Base-by-base conservation (phyloP, 108 stramenopile genomes). In the Conticribra weissflogii region DNA sequence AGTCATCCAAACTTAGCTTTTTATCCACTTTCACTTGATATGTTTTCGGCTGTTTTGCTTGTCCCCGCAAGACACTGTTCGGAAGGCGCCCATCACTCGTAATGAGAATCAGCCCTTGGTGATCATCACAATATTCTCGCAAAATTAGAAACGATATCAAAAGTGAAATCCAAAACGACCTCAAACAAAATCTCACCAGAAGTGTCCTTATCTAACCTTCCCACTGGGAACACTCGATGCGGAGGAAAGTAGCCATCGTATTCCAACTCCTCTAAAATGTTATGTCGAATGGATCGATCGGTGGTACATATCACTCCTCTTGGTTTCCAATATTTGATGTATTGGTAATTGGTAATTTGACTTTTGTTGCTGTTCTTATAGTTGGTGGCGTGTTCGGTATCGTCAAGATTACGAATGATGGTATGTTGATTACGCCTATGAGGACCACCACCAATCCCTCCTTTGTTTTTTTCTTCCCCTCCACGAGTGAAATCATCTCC, bases 141-240 rank as follows among this genome's bases (percentile, higher is more conserved):
- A 41, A 41, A 5, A 41, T 9, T 12, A 41, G 36, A 5, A 5
- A 41, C 0, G 87, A 81, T 2, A 88, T 91, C 3, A 94, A 19
- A 18, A 94, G n/a, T n/a, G n/a, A n/a, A n/a, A n/a, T n/a, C n/a
- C 25, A 17, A 94, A 85, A 36, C 90, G 31, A 0, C 92, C 92
- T 5, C 36, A 41, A 41, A 9, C 12, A 9, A 41, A 9, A 12
- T 9, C 36, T 41, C 36, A 12, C 36, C 36, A 0, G 90, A 84
- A 0, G 90, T 74, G 60, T 92, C 91, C 63, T 85, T 89, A 50
- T 92, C 94, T 2, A 95, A 70, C 21, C 94, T 73, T 8, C 94
- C 94, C 0, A 95, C 85, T 24, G 94, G 89, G 76, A 81, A 95
- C 4, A 95, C 75, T 2, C 94, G 81, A 68, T 86, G 62, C 44